Conservation (phyloP, 768 basidiomycete species). For the Lepiota venenata region DNA sequence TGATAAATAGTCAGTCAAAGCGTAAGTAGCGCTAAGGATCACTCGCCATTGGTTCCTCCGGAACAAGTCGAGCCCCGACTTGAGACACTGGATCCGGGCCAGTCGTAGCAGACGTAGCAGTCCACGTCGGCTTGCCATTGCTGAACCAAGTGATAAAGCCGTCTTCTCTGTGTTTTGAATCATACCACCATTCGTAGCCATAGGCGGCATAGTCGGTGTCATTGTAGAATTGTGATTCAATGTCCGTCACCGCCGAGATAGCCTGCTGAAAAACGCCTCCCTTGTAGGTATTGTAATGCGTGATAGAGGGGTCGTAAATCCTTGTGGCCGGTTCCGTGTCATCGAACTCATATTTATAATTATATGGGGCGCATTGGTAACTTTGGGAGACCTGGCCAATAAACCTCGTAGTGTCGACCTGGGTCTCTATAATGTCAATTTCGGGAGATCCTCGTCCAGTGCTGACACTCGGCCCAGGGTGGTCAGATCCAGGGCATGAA, state of each 20-base stretch:
- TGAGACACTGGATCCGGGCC: constrained; percentile 57
- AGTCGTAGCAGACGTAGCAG: constrained; percentile 54
- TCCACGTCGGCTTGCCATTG: constrained; percentile 66
- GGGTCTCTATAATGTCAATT: constrained; percentile 87
- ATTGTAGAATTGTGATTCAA: constrained; percentile 51
- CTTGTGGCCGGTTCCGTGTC: constrained; percentile 45
- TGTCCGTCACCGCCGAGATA: constrained; percentile 54
- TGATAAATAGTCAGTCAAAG: constrained; percentile 22
- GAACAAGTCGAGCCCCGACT: constrained; percentile 64
- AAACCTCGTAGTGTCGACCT: constrained; percentile 48
- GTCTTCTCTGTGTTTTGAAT: constrained; percentile 54
- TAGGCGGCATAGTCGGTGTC: constrained; percentile 52
- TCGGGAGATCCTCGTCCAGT: constrained; percentile 81
- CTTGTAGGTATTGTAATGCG: constrained; percentile 58
- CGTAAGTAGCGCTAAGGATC: constrained; percentile 1
- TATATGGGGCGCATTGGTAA: constrained; percentile 75
- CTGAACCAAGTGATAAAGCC: constrained; percentile 85
- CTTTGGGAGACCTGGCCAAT: constrained; percentile 73
- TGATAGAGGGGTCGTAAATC: constrained; percentile 47
- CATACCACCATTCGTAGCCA: constrained; percentile 77
- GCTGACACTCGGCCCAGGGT: constrained; percentile 74
- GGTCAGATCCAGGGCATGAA: constrained; percentile 81
- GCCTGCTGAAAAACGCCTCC: constrained; percentile 76
- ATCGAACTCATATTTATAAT: constrained; percentile 58
- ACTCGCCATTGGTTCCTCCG: constrained; percentile 92